A percentile compares a stretch with the other conserved stretches of the same genome.
These are phyloP conservation scores for Plasmodium gonderi DNA, from an alignment of 169 alveolate species.

Conservation along the genomic window DNA sequence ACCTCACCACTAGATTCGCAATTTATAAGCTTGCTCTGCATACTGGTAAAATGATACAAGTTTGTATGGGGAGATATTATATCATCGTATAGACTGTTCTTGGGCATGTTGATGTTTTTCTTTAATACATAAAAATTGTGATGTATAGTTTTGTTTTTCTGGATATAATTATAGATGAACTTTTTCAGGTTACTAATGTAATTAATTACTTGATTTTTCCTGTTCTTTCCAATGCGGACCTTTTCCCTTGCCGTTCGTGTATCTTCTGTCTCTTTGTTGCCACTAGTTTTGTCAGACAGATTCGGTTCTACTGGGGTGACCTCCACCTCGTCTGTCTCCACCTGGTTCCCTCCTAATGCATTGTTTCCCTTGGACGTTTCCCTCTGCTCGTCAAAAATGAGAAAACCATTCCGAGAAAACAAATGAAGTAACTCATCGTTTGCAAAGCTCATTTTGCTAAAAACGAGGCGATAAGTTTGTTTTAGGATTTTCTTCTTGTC, in stretches of 20 bases:
- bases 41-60: slow-evolving; percentile 23
- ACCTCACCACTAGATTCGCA: too few relatives aligned
- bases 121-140: slow-evolving; percentile 38
- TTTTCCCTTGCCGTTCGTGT: not conserved
- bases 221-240: slow-evolving; percentile 15
- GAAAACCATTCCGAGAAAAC: slow-evolving; percentile 23
- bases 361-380: not conserved
- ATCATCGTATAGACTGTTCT: slow-evolving; percentile 26
- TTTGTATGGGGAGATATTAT: slow-evolving; percentile 23
- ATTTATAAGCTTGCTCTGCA: too few relatives aligned
- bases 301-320: too few relatives aligned
- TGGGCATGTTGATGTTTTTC: slow-evolving; percentile 20
- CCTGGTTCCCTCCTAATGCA: not conserved
- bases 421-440: not conserved
- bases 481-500: slow-evolving; percentile 15
- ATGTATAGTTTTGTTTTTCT: slow-evolving; percentile 17
- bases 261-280: too few relatives aligned
- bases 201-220: slow-evolving; percentile 10
- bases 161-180: slow-evolving; percentile 26
- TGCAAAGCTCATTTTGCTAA: slow-evolving; percentile 60
- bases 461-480: slow-evolving; percentile 46
- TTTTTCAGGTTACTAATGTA: slow-evolving; percentile 26
- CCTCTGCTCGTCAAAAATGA: slow-evolving; percentile 3
- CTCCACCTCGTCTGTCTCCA: not conserved
- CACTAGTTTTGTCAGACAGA: too few relatives aligned